Percentiles rank a stretch among this genome's conserved stretches.
These are phyloP conservation scores for Beauveria scarabaeidicola DNA, from an alignment of 2,329 filamentous ascomycete species.

Conservation along the genomic window DNA sequence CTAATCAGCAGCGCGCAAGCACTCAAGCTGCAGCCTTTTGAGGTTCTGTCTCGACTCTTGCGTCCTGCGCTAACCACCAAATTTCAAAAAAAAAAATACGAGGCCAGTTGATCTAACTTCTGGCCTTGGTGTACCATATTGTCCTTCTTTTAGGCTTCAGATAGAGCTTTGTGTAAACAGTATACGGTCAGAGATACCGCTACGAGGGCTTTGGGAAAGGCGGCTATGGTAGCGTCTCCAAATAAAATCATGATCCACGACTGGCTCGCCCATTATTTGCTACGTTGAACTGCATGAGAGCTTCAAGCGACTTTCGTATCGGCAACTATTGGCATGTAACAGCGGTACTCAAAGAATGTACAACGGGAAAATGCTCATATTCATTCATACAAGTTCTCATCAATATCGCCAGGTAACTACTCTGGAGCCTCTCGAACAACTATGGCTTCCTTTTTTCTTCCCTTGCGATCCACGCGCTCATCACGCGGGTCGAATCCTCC, in stretches of 20 bases:
- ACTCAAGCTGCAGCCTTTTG: background rate
- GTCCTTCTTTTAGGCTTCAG: conserved; percentile 26
- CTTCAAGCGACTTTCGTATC: background rate
- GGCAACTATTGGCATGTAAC: background rate
- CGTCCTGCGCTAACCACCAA: background rate
- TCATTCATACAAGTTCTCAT: background rate
- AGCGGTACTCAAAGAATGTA: background rate
- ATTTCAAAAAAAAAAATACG: conserved; percentile 3
- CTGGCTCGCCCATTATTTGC: background rate
- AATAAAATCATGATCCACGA: conserved; percentile 21
- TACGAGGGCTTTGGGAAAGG: conserved; percentile 23
- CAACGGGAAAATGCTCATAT: background rate
- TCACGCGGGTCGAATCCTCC: conserved; percentile 92
- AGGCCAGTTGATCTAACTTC: conserved; percentile 4
- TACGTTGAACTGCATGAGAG: background rate
- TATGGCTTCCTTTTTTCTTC: conserved; percentile 49
- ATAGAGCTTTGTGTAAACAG: conserved; percentile 36
- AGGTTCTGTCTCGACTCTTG: background rate
- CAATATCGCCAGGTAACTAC: background rate
- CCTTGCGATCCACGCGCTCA: conserved; percentile 78
- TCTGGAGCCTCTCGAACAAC: conserved; percentile 24
- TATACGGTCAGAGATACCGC: conserved; percentile 25
- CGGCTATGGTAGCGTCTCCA: conserved; percentile 23
- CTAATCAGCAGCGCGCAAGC: background rate
- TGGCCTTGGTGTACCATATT: conserved; percentile 32